These are phyloP conservation scores for Clavispora asparagi DNA, from an alignment of 805 yeast genomes.

Conservation along the genomic window DNA sequence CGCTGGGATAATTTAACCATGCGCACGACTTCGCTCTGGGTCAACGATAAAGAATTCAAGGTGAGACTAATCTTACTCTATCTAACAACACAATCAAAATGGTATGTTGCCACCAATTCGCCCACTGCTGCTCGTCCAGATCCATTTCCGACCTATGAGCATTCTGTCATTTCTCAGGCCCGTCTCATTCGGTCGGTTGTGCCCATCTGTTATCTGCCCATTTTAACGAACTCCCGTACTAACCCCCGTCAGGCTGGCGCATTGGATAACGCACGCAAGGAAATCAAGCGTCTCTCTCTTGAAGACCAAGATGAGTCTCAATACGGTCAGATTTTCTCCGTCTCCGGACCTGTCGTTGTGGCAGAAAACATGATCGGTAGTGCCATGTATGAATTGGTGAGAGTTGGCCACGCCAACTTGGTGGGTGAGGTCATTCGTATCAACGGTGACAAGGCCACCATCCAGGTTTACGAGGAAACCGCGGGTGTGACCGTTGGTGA, in stretches of 20 bases:
- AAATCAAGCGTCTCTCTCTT: constrained; percentile 76
- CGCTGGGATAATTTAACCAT: constrained; percentile 5
- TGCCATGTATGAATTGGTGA: constrained; percentile 99
- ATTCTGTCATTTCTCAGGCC: too few relatives aligned
- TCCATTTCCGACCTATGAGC: too few relatives aligned
- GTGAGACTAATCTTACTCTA: not conserved
- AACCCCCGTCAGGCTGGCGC: constrained; percentile 73
- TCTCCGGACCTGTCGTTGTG: constrained; percentile 95
- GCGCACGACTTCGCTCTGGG: constrained; percentile 4
- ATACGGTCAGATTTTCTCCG: constrained; percentile 88
- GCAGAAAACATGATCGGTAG: constrained; percentile 99
- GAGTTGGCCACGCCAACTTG: constrained; percentile 93
- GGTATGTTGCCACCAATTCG: constrained; percentile 3
- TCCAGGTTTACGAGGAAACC: constrained; percentile 98
- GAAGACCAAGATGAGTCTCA: constrained; percentile 67
- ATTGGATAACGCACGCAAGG: constrained; percentile 93
- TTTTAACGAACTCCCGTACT: not conserved
- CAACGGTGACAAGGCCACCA: constrained; percentile 93
- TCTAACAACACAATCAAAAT: constrained; percentile 3
- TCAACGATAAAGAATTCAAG: constrained; percentile 6
- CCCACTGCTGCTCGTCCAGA: constrained; percentile 4
- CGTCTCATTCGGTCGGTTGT: too few relatives aligned
- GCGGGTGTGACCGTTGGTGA: constrained; percentile 99
- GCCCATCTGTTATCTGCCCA: not conserved
- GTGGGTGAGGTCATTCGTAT: constrained; percentile 99